phyloP scores from a whole-genome alignment of 2,329 filamentous ascomycete species.

The Nemania sp. region DNA sequence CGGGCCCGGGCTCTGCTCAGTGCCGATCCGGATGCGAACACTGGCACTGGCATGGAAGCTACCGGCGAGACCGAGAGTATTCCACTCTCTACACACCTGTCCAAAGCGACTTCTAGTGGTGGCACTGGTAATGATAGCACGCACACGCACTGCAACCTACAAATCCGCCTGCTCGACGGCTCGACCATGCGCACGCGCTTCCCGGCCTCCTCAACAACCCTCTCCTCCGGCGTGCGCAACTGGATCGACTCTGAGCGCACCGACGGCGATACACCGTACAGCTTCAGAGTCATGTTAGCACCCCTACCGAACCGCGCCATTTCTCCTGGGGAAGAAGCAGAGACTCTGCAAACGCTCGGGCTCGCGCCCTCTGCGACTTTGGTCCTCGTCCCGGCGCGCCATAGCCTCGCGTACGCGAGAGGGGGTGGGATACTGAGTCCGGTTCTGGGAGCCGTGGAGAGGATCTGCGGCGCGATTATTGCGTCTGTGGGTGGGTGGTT shows the following conservation, averaged over 20 bases:
- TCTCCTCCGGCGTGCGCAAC: conserved; percentile 67
- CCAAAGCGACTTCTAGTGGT: conserved; percentile 2
- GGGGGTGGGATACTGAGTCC: conserved; percentile 37
- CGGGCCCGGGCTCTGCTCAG: conserved; percentile 40
- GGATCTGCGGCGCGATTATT: conserved; percentile 26
- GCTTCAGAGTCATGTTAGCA: conserved; percentile 80
- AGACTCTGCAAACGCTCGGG: conserved; percentile 69
- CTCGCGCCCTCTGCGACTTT: conserved; percentile 80
- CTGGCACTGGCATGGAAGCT: conserved; percentile 20
- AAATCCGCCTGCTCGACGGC: conserved; percentile 83
- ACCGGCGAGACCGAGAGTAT: conserved; percentile 17
- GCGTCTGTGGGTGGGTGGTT: conserved; percentile 36
- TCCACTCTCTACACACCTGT: conserved; percentile 24
- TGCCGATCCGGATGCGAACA: conserved; percentile 16
- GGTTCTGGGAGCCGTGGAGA: conserved; percentile 28
- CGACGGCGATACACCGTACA: conserved; percentile 68
- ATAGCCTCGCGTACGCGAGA: conserved; percentile 46
- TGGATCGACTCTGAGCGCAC: conserved; percentile 73
- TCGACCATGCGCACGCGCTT: conserved; percentile 76
- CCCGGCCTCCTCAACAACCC: conserved; percentile 62
- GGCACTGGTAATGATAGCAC: no score
- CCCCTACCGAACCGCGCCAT: conserved; percentile 77
- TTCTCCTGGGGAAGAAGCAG: conserved; percentile 72
- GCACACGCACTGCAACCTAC: conserved; percentile 60
- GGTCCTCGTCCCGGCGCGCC: conserved; percentile 71